phyloP scores from a whole-genome alignment of 306 rosid species.

The Argentina anserina region DNA sequence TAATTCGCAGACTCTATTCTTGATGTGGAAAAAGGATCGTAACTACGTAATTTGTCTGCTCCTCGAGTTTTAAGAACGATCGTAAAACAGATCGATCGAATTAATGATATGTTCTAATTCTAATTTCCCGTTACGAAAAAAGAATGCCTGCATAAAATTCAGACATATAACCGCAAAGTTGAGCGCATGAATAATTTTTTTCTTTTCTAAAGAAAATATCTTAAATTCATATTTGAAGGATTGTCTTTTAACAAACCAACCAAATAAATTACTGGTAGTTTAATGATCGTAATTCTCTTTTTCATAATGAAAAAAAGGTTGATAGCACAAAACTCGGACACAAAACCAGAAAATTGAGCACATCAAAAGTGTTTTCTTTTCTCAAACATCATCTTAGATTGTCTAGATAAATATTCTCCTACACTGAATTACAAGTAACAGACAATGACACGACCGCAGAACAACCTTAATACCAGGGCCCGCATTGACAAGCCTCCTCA shows the following conservation, averaged over 20 bases:
- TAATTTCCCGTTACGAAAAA: too few relatives aligned
- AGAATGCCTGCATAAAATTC: too few relatives aligned
- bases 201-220: too few relatives aligned
- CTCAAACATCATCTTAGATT: too few relatives aligned
- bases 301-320: rapidly evolving
- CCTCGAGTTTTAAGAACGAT: not conserved
- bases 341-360: not conserved
- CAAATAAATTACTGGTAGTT: not conserved
- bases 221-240: too few relatives aligned
- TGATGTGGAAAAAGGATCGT: too few relatives aligned
- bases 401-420: not conserved
- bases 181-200: too few relatives aligned
- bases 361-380: too few relatives aligned
- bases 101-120: too few relatives aligned
- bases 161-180: too few relatives aligned
- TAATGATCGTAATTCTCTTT: not conserved
- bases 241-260: too few relatives aligned
- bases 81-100: too few relatives aligned
- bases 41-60: rapidly evolving
- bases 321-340: not conserved
- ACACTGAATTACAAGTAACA: not conserved
- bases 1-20: not conserved
- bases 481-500: not conserved
- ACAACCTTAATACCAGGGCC: not conserved
- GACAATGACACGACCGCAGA: not conserved